These are phyloP conservation scores for Talaromyces sp. DNA, from an alignment of 2,329 filamentous ascomycete genomes.

Conservation along the genomic window DNA sequence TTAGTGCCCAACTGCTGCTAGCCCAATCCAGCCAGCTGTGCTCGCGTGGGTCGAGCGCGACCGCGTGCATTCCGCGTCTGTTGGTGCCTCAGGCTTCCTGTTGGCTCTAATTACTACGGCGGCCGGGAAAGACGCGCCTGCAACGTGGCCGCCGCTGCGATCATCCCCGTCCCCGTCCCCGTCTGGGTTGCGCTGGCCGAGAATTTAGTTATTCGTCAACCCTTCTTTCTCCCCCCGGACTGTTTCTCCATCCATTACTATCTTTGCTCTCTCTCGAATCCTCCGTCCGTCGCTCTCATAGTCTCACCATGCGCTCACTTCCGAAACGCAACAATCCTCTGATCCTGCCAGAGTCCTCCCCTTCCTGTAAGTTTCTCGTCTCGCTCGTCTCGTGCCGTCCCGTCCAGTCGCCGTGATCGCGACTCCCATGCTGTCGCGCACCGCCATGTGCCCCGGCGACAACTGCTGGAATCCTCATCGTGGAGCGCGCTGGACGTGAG, in stretches of 20 bases:
- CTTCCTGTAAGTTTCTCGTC: conserved; percentile 36
- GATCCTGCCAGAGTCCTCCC: conserved; percentile 37
- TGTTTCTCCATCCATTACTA: background rate
- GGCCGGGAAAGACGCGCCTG: conserved; percentile 32
- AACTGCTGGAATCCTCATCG: background rate
- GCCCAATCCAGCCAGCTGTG: background rate
- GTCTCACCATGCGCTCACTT: conserved; percentile 37
- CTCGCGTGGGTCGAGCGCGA: background rate
- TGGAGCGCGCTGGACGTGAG: background rate
- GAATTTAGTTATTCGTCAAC: background rate
- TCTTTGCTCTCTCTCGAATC: conserved; percentile 11
- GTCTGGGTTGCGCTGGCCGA: background rate
- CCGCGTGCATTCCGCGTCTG: background rate
- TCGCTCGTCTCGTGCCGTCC: conserved; percentile 14
- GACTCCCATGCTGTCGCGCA: conserved; percentile 8
- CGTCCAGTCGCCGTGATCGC: conserved; percentile 13
- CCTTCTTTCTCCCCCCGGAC: background rate
- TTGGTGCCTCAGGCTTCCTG: conserved; percentile 1
- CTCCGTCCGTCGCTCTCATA: background rate
- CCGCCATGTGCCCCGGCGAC: background rate
- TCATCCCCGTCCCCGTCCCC: background rate
- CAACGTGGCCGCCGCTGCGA: conserved; percentile 32
- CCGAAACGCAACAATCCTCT: conserved; percentile 44
- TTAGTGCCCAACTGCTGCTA: background rate
- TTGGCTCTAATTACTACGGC: conserved; percentile 5